Evolutionary conservation across 139 green algal species (phyloP).

Genomic region (Microglena sp.): DNA sequence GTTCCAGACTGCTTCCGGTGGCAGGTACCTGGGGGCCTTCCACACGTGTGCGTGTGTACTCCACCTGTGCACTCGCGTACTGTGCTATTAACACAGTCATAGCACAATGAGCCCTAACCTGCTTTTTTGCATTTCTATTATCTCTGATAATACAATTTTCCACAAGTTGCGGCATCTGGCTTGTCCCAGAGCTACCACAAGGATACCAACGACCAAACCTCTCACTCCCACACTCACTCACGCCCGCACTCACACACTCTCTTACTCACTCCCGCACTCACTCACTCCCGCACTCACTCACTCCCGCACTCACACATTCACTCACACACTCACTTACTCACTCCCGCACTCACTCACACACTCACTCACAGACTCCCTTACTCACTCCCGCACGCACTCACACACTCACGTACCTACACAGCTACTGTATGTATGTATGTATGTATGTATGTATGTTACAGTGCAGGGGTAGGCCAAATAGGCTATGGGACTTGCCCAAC

Average conservation of each 20-base stretch:
- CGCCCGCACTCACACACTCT: not conserved
- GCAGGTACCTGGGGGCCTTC: no score
- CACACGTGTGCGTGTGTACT: slow-evolving; percentile 1
- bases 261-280: not conserved
- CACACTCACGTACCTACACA: not conserved
- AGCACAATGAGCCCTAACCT: not conserved
- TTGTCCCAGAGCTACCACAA: not conserved
- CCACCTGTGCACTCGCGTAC: slow-evolving; percentile 19
- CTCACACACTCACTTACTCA: not conserved
- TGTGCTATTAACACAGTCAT: not conserved
- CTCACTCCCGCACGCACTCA: not conserved
- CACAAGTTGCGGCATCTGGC: not conserved
- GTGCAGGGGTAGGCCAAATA: no score
- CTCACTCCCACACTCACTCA: not conserved
- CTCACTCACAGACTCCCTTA: not conserved
- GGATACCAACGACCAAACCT: not conserved
- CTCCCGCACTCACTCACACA: not conserved
- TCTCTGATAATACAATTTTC: not conserved
- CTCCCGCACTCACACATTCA: slow-evolving; percentile 27
- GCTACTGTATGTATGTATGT: not conserved
- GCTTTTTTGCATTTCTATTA: not conserved
- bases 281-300: slow-evolving; percentile 21
- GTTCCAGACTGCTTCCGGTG: no score
- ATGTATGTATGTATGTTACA: not conserved
- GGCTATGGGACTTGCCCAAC: no score